Percentiles rank a stretch among this genome's conserved stretches.
Conservation (phyloP, 2,329 filamentous ascomycete species). For the Tolypocladium amazonense region DNA sequence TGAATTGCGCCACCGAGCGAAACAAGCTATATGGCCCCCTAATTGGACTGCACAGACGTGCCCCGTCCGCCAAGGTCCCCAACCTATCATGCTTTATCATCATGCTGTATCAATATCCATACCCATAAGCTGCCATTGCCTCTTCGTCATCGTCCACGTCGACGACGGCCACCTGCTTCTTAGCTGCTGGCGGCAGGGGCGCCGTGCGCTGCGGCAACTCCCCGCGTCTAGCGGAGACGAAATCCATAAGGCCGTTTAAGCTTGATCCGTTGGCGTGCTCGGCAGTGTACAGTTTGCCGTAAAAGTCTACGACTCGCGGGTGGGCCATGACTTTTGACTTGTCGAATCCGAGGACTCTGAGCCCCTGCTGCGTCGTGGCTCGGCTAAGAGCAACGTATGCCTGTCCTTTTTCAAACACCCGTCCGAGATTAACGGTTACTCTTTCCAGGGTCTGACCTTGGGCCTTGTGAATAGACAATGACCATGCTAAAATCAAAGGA, state of each 20-base stretch:
- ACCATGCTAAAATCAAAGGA: conserved; percentile 92
- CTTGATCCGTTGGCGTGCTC: conserved; percentile 36
- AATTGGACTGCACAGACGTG: too few relatives aligned
- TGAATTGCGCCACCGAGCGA: neutral
- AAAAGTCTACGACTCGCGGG: conserved; percentile 75
- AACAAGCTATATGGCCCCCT: too few relatives aligned
- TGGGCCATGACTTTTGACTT: conserved; percentile 91
- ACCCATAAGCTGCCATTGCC: conserved; percentile 25
- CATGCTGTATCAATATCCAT: neutral
- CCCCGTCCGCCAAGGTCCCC: neutral
- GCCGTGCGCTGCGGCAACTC: conserved; percentile 1
- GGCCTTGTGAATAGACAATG: conserved; percentile 93
- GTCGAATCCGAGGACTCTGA: conserved; percentile 85
- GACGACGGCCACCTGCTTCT: conserved; percentile 10
- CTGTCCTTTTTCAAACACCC: conserved; percentile 93
- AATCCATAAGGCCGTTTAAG: conserved; percentile 25
- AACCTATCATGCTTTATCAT: neutral
- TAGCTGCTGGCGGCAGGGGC: conserved; percentile 5
- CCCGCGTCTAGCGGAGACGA: conserved; percentile 24
- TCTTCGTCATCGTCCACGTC: conserved; percentile 40
- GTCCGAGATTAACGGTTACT: conserved; percentile 87
- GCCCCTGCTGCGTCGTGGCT: conserved; percentile 74
- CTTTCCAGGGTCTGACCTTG: conserved; percentile 90
- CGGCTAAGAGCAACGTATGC: conserved; percentile 94
- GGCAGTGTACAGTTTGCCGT: conserved; percentile 68